Evolutionary conservation across 176 grass and related monocot species (phyloP).

Genomic region (Eragrostis nindensis): DNA sequence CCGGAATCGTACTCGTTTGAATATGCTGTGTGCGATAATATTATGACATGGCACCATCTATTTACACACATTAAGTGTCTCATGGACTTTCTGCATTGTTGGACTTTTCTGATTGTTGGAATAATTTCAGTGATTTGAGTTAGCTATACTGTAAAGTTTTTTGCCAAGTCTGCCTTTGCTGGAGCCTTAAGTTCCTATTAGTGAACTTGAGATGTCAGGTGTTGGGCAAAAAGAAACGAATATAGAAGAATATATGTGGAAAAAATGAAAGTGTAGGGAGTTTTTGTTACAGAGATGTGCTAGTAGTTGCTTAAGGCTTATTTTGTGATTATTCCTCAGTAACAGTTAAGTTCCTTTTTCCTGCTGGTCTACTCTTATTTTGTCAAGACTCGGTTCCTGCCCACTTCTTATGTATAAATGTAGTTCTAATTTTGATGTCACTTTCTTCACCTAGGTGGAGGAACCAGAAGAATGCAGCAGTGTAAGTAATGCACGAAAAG

Average conservation of each 20-base stretch:
- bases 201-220: background rate
- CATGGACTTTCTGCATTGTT: conserved; percentile 4
- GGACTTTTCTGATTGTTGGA: background rate
- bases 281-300: background rate
- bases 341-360: background rate
- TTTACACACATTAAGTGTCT: background rate
- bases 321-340: background rate
- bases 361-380: background rate
- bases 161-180: no score
- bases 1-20: background rate
- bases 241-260: background rate
- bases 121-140: background rate
- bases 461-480: conserved; percentile 57
- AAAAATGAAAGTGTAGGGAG: background rate
- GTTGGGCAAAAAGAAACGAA: background rate
- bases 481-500: conserved; percentile 43
- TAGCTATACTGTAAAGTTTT: no score
- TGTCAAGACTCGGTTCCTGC: background rate
- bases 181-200: background rate
- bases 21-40: background rate
- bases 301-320: background rate
- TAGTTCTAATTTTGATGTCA: conserved; percentile 15
- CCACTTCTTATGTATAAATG: background rate
- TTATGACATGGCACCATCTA: background rate
- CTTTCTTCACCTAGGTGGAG: conserved; percentile 55